phyloP scores from a whole-genome alignment of 345 rosid species.

The Kernera saxatilis region DNA sequence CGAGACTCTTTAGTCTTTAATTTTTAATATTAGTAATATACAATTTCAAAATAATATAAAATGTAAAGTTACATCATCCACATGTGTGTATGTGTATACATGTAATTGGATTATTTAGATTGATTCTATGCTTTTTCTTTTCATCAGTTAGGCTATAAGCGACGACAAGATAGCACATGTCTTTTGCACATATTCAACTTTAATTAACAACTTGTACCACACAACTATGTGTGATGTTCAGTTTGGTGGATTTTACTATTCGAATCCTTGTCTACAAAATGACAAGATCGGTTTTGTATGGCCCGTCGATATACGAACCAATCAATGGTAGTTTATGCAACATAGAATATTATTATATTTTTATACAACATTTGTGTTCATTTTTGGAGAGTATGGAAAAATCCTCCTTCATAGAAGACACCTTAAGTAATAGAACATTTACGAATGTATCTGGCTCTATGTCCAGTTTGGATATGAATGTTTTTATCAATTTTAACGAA shows the following conservation, averaged over 20 bases:
- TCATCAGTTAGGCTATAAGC: constrained; percentile 15
- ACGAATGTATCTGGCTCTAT: too few species aligned
- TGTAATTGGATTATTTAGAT: constrained; percentile 7
- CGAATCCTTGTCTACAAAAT: constrained; percentile 4
- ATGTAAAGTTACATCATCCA: constrained; percentile 4
- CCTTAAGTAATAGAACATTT: too few species aligned
- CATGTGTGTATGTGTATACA: constrained; percentile 6
- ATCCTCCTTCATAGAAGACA: too few species aligned
- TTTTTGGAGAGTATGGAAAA: too few species aligned
- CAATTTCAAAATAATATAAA: background rate
- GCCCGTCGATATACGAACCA: background rate
- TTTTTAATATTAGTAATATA: background rate
- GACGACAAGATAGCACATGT: constrained; percentile 25
- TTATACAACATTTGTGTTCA: too few species aligned
- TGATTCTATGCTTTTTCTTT: background rate
- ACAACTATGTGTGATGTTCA: constrained; percentile 11
- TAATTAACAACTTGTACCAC: constrained; percentile 16
- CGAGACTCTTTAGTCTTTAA: background rate
- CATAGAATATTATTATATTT: too few species aligned
- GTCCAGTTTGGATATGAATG: too few species aligned
- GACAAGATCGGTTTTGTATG: background rate
- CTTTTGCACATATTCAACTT: constrained; percentile 21
- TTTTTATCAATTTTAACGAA: too few species aligned
- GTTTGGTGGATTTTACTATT: constrained; percentile 14
- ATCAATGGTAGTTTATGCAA: background rate